Evolutionary conservation across 2,329 filamentous ascomycete genomes (phyloP), one percentile per base, ranked within the genome.

Genomic region (Fonsecaea multimorphosa): DNA sequence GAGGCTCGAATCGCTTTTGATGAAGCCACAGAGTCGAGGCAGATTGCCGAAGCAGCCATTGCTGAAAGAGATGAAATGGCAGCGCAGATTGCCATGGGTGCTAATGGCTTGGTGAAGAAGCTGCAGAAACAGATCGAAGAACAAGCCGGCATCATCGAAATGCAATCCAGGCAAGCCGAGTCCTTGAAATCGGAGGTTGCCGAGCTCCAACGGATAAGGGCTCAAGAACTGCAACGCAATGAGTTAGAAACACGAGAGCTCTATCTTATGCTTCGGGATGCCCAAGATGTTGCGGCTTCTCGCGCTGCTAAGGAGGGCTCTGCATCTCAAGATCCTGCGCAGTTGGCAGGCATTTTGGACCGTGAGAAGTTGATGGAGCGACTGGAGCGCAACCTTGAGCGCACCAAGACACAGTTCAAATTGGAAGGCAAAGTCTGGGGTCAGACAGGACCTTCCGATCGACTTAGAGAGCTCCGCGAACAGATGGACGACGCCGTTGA

Each of bases 371-470:
- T 99, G 71, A 96, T 99, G 91, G 91, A 93, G 75, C 89, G 93
- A 60, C 85, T 99, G 64, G 93, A 97, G 78, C 96, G 92, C 83
- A 95, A 98, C 79, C 87, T 99, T 49, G 94, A 98, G 81, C 86
- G 95, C 70, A 94, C 97, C 70, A 98, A 98, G 85, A 98, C 95
- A 0, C 93, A 98, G 76, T 97, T 92, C 79, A 97, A 97, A 79
- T 87, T 99, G 34, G 95, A 98, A 78, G 95, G 95, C 71, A 92
- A 92, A 77, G 89, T 92, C 8, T 97, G 94, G 91, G 89, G 89
- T 68, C 91, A 96, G 68, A 85, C 90, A 70, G 92, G 92, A 38
- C 94, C 95, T 12, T 97, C 93, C 52, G 95, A 99, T 79, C 89
- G 93, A 73, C 83, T 99, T 65, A 90, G 95, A 70, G 94, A 96